Conservation (phyloP, 768 basidiomycete species). For the Leccinum imitatum region DNA sequence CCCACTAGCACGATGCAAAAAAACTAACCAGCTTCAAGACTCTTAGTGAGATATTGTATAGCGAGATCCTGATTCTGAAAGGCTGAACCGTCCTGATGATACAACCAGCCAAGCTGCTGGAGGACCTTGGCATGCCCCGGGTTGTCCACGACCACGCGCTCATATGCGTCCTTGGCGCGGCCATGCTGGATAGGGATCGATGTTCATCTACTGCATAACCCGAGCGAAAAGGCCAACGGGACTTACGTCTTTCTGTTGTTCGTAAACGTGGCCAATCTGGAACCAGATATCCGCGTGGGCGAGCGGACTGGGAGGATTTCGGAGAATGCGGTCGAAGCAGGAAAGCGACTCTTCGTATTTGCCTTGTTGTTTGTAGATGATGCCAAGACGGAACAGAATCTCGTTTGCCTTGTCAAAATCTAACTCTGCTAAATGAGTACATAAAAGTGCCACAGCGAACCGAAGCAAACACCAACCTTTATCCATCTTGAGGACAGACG, state of each 20-base stretch:
- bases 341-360: conserved; percentile 86
- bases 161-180: conserved; percentile 92
- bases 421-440: conserved; percentile 37
- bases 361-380: conserved; percentile 98
- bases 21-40: conserved; percentile 84
- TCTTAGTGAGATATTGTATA: conserved; percentile 91
- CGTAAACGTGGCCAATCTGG: conserved; percentile 98
- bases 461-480: conserved; percentile 58
- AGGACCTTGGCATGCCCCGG: conserved; percentile 95
- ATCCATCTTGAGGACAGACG: conserved; percentile 95
- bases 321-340: conserved; percentile 96
- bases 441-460: conserved; percentile 17
- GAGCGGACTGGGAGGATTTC: conserved; percentile 92
- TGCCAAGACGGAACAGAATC: conserved; percentile 95
- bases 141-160: conserved; percentile 90
- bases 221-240: neutral
- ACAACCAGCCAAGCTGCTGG: conserved; percentile 97
- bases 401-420: conserved; percentile 99
- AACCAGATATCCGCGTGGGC: conserved; percentile 99
- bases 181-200: conserved; percentile 56
- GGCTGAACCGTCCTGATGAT: conserved; percentile 91
- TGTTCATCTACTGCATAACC: conserved; percentile 12
- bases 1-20: neutral
- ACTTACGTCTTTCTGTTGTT: conserved; percentile 93
- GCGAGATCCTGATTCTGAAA: conserved; percentile 97